Base-by-base conservation (phyloP, 306 rosid species). In the Fagus crenata region DNA sequence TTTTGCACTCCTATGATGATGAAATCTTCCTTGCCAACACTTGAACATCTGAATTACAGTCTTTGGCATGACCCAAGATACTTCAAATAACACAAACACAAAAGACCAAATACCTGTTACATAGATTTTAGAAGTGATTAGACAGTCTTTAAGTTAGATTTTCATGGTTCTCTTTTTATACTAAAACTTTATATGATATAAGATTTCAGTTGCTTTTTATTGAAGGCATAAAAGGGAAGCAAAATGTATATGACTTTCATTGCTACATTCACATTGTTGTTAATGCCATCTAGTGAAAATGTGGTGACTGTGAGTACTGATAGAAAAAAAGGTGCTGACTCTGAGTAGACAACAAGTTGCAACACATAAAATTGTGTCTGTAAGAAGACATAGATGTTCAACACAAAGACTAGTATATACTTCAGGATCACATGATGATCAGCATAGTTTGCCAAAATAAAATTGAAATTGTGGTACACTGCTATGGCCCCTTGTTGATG, bases 211-310 rank as follows among this genome's bases (percentile, higher is more conserved):
- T 39, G 49, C 71, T 28, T 11, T 7, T 33, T 8, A 59, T 6
- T 18, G 8, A 7, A 12, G 40, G 41, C 41, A 35, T 11, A 32
- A 1, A 63, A 2, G 43, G n/a, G 69, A 8, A 9, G 43, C 43
- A 64, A 64, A 64, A 64, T 35, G 46, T 37, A 15, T 64, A 64
- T 64, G 69, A 13, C 69, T 15, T 64, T 40, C 11, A 13, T 63
- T 63, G 42, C 22, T 15, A 2, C 69, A 64, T 64, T 17, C 2
- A 12, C 43, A 39, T 37, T 40, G 1, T 17, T 39, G 51, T 14
- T 17, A 67, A 5, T 61, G 8, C 14, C 7, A 33, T 33, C 42
- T 33, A 61, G 41, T 12, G 17, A 31, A 28, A 65, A 65, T 65
- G 13, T n/a, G 49, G 46, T 39, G 14, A 39, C 32, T 37, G 31